These are phyloP conservation scores for Sphagnurus paluster DNA, from an alignment of 1,284 basidiomycete genomes.

Conservation along the genomic window DNA sequence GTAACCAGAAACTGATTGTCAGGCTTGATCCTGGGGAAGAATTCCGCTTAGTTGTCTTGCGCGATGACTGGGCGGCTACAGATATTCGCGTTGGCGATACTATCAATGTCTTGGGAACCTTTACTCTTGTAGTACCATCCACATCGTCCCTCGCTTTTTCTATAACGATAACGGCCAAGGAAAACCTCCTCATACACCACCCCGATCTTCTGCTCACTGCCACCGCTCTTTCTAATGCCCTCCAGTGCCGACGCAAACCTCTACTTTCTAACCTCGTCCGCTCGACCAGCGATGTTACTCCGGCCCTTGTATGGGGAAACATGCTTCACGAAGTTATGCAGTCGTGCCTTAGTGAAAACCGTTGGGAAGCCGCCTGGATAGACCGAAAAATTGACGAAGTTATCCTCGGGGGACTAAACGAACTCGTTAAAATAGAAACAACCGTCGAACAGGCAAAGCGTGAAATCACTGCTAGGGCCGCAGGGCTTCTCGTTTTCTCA, in stretches of 20 bases:
- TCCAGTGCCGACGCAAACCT: slow-evolving; percentile 82
- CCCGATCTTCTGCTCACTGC: slow-evolving; percentile 90
- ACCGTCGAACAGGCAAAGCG: slow-evolving; percentile 60
- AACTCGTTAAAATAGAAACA: slow-evolving; percentile 63
- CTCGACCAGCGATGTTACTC: slow-evolving; percentile 56
- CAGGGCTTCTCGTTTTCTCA: slow-evolving; percentile 64
- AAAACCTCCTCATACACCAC: slow-evolving; percentile 78
- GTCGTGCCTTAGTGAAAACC: slow-evolving; percentile 57
- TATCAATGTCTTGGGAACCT: slow-evolving; percentile 75
- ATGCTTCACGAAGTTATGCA: slow-evolving; percentile 91
- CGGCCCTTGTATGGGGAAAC: slow-evolving; percentile 83
- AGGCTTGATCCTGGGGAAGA: slow-evolving; percentile 41
- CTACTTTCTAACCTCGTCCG: slow-evolving; percentile 65
- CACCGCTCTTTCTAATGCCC: slow-evolving; percentile 81
- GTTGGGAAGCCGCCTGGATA: slow-evolving; percentile 64
- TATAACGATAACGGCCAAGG: slow-evolving; percentile 56
- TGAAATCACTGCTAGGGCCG: slow-evolving; percentile 63
- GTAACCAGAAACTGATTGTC: slow-evolving; percentile 42
- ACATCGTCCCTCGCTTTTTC: slow-evolving; percentile 34
- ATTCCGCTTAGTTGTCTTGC: slow-evolving; percentile 49
- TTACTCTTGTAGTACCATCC: slow-evolving; percentile 34
- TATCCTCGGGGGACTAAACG: slow-evolving; percentile 50
- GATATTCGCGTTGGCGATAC: slow-evolving; percentile 65
- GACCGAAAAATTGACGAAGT: slow-evolving; percentile 57
- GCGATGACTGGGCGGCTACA: slow-evolving; percentile 66